phyloP scores from a whole-genome alignment of 139 green algal genomes.

The Micractinium conductrix region DNA sequence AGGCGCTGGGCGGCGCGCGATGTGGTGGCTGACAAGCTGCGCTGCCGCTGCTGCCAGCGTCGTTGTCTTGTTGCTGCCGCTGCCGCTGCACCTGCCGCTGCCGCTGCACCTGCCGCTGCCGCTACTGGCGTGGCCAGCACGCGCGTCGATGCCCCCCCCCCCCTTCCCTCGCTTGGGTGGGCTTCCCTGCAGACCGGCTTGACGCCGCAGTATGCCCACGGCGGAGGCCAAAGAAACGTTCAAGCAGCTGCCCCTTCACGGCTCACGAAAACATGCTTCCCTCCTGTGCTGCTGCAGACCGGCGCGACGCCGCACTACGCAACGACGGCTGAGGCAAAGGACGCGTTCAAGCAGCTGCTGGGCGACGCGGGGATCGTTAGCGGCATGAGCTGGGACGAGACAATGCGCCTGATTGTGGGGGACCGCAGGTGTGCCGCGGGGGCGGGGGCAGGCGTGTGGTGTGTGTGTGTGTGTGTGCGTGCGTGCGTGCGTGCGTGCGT shows the following conservation, averaged over 20 bases:
- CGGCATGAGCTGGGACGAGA: constrained; percentile 86
- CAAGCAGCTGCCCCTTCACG: constrained; percentile 74
- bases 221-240: constrained; percentile 88
- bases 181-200: constrained; percentile 21
- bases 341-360: constrained; percentile 94
- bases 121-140: too few relatives aligned
- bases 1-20: not conserved
- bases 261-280: too few relatives aligned
- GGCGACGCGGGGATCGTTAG: constrained; percentile 53
- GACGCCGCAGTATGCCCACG: constrained; percentile 25
- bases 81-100: not conserved
- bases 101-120: too few relatives aligned
- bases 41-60: not conserved
- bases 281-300: constrained; percentile 30
- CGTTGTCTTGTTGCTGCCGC: not conserved
- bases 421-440: constrained; percentile 54
- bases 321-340: constrained; percentile 75
- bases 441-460: not conserved
- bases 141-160: too few relatives aligned
- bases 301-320: constrained; percentile 40
- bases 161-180: too few relatives aligned
- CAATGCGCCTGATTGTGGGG: constrained; percentile 73
- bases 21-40: too few relatives aligned
- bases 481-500: too few relatives aligned
- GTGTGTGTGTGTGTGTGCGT: too few relatives aligned